Evolutionary conservation across 2,329 filamentous ascomycete species (phyloP).

Genomic region (Diplocarpon rosae): DNA sequence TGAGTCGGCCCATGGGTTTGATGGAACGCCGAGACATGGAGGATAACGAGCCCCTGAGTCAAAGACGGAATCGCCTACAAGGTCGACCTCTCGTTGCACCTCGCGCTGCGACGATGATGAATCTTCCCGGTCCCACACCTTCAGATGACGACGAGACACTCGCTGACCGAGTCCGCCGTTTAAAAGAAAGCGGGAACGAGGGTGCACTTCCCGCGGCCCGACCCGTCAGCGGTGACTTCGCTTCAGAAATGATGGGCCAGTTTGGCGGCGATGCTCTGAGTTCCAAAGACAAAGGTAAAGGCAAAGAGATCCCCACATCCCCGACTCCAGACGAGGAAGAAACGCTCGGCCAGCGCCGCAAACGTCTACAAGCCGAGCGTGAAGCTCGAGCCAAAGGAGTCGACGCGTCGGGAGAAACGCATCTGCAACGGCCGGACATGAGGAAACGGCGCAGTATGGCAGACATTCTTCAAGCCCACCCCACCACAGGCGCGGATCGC

Average conservation of each 20-base stretch:
- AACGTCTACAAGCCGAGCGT: conserved; percentile 57
- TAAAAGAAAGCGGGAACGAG: conserved; percentile 43
- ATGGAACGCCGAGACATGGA: conserved; percentile 77
- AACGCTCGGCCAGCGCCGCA: conserved; percentile 66
- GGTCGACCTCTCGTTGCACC: conserved; percentile 14
- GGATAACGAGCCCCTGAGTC: conserved; percentile 66
- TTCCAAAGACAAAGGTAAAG: conserved; percentile 30
- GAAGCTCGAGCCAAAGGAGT: conserved; percentile 52
- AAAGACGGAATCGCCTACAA: conserved; percentile 23
- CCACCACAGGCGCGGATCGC: conserved; percentile 27
- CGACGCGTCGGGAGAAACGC: conserved; percentile 20
- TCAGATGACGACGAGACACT: conserved; percentile 52
- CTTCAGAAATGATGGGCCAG: conserved; percentile 55
- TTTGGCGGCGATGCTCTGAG: conserved; percentile 38
- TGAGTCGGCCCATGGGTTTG: conserved; percentile 58
- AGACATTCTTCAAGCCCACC: conserved; percentile 40
- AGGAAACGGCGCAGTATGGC: conserved; percentile 33
- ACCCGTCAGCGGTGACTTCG: conserved; percentile 55
- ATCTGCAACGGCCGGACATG: conserved; percentile 14
- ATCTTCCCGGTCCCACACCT: conserved; percentile 12
- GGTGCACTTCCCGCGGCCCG: conserved; percentile 25
- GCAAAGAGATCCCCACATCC: conserved; percentile 25
- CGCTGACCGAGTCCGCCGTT: conserved; percentile 50
- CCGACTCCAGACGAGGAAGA: conserved; percentile 52
- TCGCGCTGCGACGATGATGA: conserved; percentile 23